Evolutionary conservation across 305 asterid species (phyloP).

Genomic region (Fraxinus ornus): DNA sequence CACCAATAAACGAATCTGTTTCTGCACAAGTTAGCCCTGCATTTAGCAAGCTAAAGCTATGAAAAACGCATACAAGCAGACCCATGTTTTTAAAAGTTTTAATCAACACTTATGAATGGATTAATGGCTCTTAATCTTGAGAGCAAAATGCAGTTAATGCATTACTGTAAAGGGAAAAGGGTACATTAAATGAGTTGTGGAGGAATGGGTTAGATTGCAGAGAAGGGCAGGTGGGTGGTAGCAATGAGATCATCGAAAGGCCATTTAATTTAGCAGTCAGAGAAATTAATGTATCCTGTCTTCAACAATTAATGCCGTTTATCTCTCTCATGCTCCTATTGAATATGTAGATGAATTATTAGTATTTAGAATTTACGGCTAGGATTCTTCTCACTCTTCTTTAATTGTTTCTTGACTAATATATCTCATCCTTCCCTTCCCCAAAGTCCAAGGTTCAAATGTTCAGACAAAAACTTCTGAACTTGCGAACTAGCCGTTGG

Average conservation of each 20-base stretch:
- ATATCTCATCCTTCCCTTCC: neutral
- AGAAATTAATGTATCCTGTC: constrained; percentile 41
- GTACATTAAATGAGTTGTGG: constrained; percentile 34
- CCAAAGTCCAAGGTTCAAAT: neutral
- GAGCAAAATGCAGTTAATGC: constrained; percentile 11
- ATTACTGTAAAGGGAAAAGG: constrained; percentile 22
- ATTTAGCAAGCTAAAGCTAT: constrained; percentile 36
- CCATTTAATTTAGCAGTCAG: constrained; percentile 36
- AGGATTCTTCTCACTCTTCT: constrained; percentile 28
- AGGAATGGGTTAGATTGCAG: constrained; percentile 25
- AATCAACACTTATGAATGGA: neutral
- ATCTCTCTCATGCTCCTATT: constrained; percentile 17
- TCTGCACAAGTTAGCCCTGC: constrained; percentile 10
- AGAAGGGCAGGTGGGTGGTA: constrained; percentile 16
- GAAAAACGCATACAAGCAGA: constrained; percentile 8
- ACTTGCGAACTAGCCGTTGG: constrained; percentile 9
- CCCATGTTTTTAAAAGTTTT: neutral
- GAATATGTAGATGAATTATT: constrained; percentile 1
- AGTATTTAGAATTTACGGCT: neutral
- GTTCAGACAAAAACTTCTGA: neutral
- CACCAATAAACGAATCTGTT: constrained; percentile 4
- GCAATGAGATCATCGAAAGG: constrained; percentile 35
- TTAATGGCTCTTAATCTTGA: neutral
- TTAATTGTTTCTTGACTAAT: constrained; percentile 32
- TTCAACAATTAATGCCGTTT: constrained; percentile 31